phyloP scores from a whole-genome alignment of 208 protist genomes.

The Balamuthia mandrillaris region DNA sequence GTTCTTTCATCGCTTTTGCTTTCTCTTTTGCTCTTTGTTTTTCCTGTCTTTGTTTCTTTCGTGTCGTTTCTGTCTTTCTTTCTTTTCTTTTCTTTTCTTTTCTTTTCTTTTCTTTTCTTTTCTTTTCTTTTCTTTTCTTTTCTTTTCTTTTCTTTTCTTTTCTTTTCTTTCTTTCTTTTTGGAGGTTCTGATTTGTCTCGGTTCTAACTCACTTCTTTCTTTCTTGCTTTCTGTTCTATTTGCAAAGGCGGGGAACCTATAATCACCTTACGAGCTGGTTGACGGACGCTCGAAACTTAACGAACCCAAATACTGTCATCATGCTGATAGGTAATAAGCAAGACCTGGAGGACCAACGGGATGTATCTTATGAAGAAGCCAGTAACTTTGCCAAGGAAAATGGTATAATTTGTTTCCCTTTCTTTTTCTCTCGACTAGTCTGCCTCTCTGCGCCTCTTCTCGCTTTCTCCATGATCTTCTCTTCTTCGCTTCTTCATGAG shows the following conservation, averaged over 20 bases:
- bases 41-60: too few relatives aligned
- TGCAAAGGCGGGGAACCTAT: slow-evolving; percentile 64
- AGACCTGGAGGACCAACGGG: slow-evolving; percentile 88
- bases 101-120: not conserved
- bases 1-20: not conserved
- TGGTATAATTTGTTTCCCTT: slow-evolving; percentile 70
- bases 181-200: not conserved
- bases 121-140: not conserved
- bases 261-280: slow-evolving; percentile 87
- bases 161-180: not conserved
- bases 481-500: too few relatives aligned
- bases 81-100: too few relatives aligned
- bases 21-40: not conserved
- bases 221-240: slow-evolving; percentile 1
- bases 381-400: slow-evolving; percentile 90
- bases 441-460: not conserved
- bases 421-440: slow-evolving; percentile 22
- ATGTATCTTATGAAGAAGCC: slow-evolving; percentile 93
- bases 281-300: slow-evolving; percentile 87
- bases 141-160: not conserved
- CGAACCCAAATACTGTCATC: slow-evolving; percentile 80
- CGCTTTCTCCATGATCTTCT: not conserved
- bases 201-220: not conserved
- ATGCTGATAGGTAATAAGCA: slow-evolving; percentile 92
- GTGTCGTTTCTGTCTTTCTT: slow-evolving; percentile 61